Evolutionary conservation across 192 early-diverging fungal genomes (phyloP).

Genomic region (Rhizoclosmatium sp.): DNA sequence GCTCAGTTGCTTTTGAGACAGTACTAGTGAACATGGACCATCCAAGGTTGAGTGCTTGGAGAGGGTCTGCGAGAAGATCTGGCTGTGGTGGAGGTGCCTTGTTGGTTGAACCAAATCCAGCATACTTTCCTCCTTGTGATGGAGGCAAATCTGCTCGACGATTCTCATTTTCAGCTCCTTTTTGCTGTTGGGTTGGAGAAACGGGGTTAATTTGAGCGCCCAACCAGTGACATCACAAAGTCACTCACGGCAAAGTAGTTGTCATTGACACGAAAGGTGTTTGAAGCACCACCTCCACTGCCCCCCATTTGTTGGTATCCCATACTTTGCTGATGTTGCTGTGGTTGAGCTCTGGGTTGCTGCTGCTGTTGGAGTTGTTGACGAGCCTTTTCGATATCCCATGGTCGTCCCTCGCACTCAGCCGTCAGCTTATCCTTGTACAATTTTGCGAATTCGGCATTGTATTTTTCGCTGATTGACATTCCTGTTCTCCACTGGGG

Average conservation of each 20-base stretch:
- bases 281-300: slow-evolving; percentile 31
- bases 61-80: slow-evolving; percentile 46
- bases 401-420: slow-evolving; percentile 68
- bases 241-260: slow-evolving; percentile 62
- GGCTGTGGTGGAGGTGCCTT: slow-evolving; percentile 11
- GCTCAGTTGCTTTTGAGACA: slow-evolving; percentile 47
- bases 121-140: slow-evolving; percentile 62
- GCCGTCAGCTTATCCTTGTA: slow-evolving; percentile 91
- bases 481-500: slow-evolving; percentile 78
- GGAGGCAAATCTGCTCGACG: slow-evolving; percentile 56
- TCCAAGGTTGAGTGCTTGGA: slow-evolving; percentile 52
- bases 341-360: slow-evolving; percentile 38
- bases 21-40: slow-evolving; percentile 55
- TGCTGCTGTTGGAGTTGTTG: slow-evolving; percentile 35
- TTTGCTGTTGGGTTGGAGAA: slow-evolving; percentile 33
- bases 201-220: background rate
- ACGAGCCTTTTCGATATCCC: slow-evolving; percentile 40
- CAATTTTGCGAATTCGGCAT: slow-evolving; percentile 80
- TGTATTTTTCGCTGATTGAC: slow-evolving; percentile 87
- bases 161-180: slow-evolving; percentile 52
- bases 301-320: slow-evolving; percentile 26
- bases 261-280: slow-evolving; percentile 76
- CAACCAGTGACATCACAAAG: background rate
- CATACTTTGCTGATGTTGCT: background rate
- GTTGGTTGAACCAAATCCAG: slow-evolving; percentile 54